These are phyloP conservation scores for Nitzschia sp. DNA, from an alignment of 108 stramenopile species.

Conservation along the genomic window DNA sequence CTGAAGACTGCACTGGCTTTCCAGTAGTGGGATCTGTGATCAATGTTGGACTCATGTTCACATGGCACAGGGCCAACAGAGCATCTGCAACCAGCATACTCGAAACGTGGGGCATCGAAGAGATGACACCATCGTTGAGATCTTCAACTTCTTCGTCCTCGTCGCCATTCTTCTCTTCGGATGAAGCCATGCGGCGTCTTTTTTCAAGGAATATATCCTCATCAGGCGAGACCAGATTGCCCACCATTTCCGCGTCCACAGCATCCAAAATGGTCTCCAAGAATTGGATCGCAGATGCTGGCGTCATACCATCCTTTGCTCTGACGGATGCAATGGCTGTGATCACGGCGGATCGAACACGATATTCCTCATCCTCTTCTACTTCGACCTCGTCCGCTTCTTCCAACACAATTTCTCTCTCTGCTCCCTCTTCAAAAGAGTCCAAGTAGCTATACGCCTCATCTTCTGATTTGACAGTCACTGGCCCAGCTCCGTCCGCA, in stretches of 20 bases:
- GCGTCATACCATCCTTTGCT: slow-evolving; percentile 86
- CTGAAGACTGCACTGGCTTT: slow-evolving; percentile 53
- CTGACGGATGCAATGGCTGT: slow-evolving; percentile 80
- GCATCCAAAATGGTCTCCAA: slow-evolving; percentile 69
- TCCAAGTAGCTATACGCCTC: slow-evolving; percentile 79
- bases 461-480: slow-evolving; percentile 34
- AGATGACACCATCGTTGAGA: slow-evolving; percentile 44
- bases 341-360: slow-evolving; percentile 75
- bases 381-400: slow-evolving; percentile 78
- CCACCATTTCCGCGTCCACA: slow-evolving; percentile 66
- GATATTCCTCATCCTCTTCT: slow-evolving; percentile 88
- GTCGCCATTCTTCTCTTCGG: slow-evolving; percentile 12
- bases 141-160: slow-evolving; percentile 29
- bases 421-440: slow-evolving; percentile 54
- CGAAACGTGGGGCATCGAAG: slow-evolving; percentile 63
- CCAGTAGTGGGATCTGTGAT: slow-evolving; percentile 75
- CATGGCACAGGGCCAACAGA: slow-evolving; percentile 72
- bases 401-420: slow-evolving; percentile 60
- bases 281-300: slow-evolving; percentile 59
- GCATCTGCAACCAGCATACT: slow-evolving; percentile 76
- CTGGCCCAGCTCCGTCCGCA: slow-evolving; percentile 37
- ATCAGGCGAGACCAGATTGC: slow-evolving; percentile 59
- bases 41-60: slow-evolving; percentile 67
- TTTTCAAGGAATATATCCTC: slow-evolving; percentile 54
- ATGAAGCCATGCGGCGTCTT: slow-evolving; percentile 16